Conservation (phyloP, 2,329 filamentous ascomycete species). For the Neofusicoccum umdonicola region DNA sequence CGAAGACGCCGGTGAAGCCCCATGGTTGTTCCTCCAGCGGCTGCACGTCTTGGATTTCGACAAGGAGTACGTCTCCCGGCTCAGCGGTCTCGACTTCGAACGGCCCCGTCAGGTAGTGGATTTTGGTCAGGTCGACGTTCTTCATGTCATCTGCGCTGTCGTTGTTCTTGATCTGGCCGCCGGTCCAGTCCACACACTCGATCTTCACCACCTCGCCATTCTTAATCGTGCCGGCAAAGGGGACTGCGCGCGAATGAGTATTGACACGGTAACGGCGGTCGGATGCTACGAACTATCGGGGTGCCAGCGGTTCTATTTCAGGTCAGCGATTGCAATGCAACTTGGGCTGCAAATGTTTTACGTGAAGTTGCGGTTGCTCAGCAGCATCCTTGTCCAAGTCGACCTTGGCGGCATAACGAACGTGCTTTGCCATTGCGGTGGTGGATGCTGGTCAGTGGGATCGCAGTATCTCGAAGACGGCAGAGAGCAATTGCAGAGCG, state of each 20-base stretch:
- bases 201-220: slow-evolving; percentile 89
- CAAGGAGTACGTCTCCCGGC: slow-evolving; percentile 78
- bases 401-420: slow-evolving; percentile 72
- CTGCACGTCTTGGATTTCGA: slow-evolving; percentile 92
- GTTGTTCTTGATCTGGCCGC: slow-evolving; percentile 81
- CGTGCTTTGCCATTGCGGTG: slow-evolving; percentile 50
- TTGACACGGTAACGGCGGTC: background rate
- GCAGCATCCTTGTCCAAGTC: slow-evolving; percentile 69
- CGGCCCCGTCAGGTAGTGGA: slow-evolving; percentile 87
- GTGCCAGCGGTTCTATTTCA: slow-evolving; percentile 82
- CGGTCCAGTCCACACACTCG: slow-evolving; percentile 77
- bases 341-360: slow-evolving; percentile 42
- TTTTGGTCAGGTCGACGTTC: slow-evolving; percentile 76
- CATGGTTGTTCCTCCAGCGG: slow-evolving; percentile 81
- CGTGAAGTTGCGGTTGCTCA: slow-evolving; percentile 69
- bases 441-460: slow-evolving; percentile 3
- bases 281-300: slow-evolving; percentile 67
- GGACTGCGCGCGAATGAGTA: slow-evolving; percentile 55
- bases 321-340: background rate
- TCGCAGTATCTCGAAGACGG: background rate
- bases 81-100: slow-evolving; percentile 83
- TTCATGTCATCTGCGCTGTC: slow-evolving; percentile 86
- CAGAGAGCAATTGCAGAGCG: background rate
- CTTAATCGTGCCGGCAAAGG: slow-evolving; percentile 68
- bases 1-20: slow-evolving; percentile 86